Evolutionary conservation across 495 filamentous ascomycete species (phyloP), one percentile per base, ranked within the genome.

Genomic region (Usnea hakonensis): DNA sequence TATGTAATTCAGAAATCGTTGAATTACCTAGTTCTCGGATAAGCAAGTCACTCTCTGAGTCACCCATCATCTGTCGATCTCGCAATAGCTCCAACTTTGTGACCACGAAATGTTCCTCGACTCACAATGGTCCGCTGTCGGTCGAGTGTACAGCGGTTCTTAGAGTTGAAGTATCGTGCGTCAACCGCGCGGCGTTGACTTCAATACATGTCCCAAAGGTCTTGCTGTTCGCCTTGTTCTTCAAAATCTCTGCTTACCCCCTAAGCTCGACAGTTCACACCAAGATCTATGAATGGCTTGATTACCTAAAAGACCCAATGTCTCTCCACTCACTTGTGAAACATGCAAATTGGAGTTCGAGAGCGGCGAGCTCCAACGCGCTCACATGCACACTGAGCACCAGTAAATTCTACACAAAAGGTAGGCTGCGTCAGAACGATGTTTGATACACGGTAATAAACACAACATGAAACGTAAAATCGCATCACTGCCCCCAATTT

Each of bases 391-490:
- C 68, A 90, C 84, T 68, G 94, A 98, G 72, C 97, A 93, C 92
- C 92, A 97, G 91, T 96, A 84, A 72, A 90, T 28, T 32, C 46
- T 52, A 14, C 1, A 16, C 30, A 26, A 65, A 60, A 17, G 38
- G n/a, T 26, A 48, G 2, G 58, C 30, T 4, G 48, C 30, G 61
- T 23, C 28, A 13, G 13, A 9, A 28, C 5, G 26, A 2, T 52
- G 17, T 6, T 19, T 32, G 3, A 52, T 14, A 58, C 63, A 50
- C 46, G 58, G 38, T 60, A 96, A 91, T 76, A 84, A 93, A 60
- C 97, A 98, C 74, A 98, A 98, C 73, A 84, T 98, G 69, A 96
- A 98, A 76, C 90, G 94, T 66, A 88, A 91, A 60, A 87, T 98
- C 65, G 90, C 93, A 32, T 88, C 89, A 17, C 80, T 98, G 10